These are phyloP conservation scores for Hypericum perforatum DNA, from an alignment of 345 rosid species.

Conservation along the genomic window DNA sequence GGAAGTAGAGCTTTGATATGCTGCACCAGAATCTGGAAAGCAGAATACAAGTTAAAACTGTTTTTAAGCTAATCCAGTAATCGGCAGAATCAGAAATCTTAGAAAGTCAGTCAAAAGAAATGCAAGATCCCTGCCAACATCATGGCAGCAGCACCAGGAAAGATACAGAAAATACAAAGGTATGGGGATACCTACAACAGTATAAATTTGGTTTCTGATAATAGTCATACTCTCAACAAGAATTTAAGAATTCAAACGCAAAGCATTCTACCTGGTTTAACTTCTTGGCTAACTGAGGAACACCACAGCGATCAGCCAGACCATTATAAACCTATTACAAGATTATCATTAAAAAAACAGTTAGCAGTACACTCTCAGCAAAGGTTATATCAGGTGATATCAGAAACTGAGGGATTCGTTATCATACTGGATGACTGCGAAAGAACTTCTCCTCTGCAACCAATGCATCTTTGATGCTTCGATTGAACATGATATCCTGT, in stretches of 20 bases:
- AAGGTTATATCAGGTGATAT: not conserved
- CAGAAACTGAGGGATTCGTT: conserved; percentile 8
- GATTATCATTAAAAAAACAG: not conserved
- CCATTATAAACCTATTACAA: conserved; percentile 53
- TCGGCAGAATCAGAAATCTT: too few relatives aligned
- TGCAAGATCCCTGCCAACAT: too few relatives aligned
- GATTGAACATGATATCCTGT: conserved; percentile 77
- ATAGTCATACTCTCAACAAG: not conserved
- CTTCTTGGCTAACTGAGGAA: conserved; percentile 89
- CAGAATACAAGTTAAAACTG: not conserved
- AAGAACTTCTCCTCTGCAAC: conserved; percentile 90
- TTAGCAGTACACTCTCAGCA: not conserved
- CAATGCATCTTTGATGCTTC: conserved; percentile 87
- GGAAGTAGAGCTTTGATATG: conserved; percentile 83
- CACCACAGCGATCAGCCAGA: conserved; percentile 91
- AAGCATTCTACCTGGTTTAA: conserved; percentile 65
- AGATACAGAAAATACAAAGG: too few relatives aligned
- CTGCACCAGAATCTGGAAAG: conserved; percentile 67
- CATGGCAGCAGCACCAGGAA: too few relatives aligned
- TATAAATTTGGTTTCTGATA: too few relatives aligned
- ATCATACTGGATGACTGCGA: conserved; percentile 81
- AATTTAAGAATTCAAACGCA: conserved; percentile 7
- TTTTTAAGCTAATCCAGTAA: too few relatives aligned
- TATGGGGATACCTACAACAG: too few relatives aligned
- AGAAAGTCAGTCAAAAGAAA: too few relatives aligned